Percentiles rank a stretch among this genome's conserved stretches.
Conservation (phyloP, 495 filamentous ascomycete species). For the Sporormia fimetaria region DNA sequence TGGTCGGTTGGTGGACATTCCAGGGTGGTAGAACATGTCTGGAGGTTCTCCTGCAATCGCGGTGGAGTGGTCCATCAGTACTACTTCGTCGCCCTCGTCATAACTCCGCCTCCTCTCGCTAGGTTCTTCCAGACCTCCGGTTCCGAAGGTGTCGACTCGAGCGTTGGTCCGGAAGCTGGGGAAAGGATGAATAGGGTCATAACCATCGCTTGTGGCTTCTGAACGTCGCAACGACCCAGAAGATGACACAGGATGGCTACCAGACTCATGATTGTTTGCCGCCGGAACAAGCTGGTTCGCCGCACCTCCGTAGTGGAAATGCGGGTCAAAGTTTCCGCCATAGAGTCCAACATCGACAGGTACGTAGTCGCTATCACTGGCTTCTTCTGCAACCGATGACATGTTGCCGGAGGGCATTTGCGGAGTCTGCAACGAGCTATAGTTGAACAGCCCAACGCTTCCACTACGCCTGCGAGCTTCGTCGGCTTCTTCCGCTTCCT, state of each 20-base stretch:
- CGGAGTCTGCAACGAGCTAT: conserved; percentile 23
- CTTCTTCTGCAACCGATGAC: conserved; percentile 23
- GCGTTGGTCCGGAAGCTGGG: conserved; percentile 43
- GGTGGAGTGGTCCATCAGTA: conserved; percentile 42
- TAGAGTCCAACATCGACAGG: conserved; percentile 61
- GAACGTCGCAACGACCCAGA: conserved; percentile 31
- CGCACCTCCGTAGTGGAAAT: conserved; percentile 61
- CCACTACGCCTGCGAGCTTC: conserved; percentile 47
- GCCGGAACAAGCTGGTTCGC: conserved; percentile 25
- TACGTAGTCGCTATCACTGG: conserved; percentile 60
- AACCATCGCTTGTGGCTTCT: conserved; percentile 23
- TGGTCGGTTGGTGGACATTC: conserved; percentile 52
- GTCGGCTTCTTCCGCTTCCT: conserved; percentile 60
- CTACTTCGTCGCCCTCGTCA: conserved; percentile 79
- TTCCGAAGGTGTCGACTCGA: conserved; percentile 69
- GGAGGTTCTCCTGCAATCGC: conserved; percentile 54
- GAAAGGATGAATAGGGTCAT: conserved; percentile 50
- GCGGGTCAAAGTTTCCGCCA: conserved; percentile 62
- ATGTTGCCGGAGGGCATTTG: conserved; percentile 28
- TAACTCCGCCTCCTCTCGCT: conserved; percentile 66
- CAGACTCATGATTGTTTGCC: conserved; percentile 16
- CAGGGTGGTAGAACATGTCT: conserved; percentile 91
- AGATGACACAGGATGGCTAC: conserved; percentile 28
- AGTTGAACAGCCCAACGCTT: conserved; percentile 23
- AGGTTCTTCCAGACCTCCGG: conserved; percentile 72